Percentiles rank a stretch among this genome's conserved stretches.
Conservation (phyloP, 176 grass and related monocot species). For the Luzula sylvatica region DNA sequence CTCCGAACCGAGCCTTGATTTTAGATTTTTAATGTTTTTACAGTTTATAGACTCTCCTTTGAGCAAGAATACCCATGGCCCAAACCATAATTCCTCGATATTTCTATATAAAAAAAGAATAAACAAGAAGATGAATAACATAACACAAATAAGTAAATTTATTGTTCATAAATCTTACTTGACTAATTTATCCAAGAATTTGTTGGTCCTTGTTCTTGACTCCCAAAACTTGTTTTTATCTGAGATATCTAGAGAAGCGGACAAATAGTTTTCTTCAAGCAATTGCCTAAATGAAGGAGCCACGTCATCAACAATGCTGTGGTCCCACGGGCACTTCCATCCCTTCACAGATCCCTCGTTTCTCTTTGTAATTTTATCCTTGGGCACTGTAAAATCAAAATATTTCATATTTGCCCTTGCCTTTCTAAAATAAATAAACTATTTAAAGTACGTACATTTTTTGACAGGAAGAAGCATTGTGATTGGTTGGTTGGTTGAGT, state of each 20-base stretch:
- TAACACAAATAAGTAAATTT: too few species aligned
- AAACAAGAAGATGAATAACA: constrained; percentile 15
- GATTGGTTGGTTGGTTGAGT: constrained; percentile 46
- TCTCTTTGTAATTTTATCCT: too few species aligned
- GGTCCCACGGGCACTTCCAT: constrained; percentile 75
- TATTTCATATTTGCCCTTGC: too few species aligned
- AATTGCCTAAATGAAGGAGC: constrained; percentile 57
- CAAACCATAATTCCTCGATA: constrained; percentile 79
- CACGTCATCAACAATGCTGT: constrained; percentile 42
- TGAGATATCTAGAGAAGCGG: constrained; percentile 33
- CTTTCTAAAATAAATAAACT: too few species aligned
- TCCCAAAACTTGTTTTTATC: constrained; percentile 45
- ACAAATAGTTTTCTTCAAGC: constrained; percentile 52
- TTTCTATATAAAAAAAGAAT: too few species aligned
- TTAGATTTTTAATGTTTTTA: too few species aligned
- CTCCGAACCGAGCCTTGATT: too few species aligned
- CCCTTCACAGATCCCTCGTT: too few species aligned
- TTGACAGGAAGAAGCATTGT: constrained; percentile 66
- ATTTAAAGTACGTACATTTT: too few species aligned
- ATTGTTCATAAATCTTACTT: constrained; percentile 36
- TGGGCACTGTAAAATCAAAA: too few species aligned
- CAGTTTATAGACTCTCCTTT: too few species aligned
- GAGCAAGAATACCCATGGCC: constrained; percentile 81
- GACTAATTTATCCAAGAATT: constrained; percentile 36
- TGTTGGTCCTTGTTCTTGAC: constrained; percentile 56